phyloP scores from a whole-genome alignment of 305 asterid genomes.

The Solanum hybrid region DNA sequence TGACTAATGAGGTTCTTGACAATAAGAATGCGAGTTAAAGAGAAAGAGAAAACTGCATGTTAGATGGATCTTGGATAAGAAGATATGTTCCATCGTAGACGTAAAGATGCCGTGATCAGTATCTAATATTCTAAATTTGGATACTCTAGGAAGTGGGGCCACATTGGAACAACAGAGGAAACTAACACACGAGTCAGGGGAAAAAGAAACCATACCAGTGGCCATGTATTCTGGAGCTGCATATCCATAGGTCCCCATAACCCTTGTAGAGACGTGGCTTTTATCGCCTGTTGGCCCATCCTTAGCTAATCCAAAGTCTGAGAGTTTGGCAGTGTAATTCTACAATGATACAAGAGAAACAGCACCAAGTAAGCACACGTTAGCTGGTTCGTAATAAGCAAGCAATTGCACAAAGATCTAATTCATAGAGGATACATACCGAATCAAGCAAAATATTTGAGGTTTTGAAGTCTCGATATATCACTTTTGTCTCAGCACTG shows the following conservation, averaged over 20 bases:
- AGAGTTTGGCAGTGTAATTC: constrained; percentile 70
- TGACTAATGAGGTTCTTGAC: background rate
- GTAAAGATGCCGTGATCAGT: background rate
- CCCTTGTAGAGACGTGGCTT: constrained; percentile 49
- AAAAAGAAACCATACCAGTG: constrained; percentile 33
- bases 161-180: background rate
- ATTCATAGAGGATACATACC: constrained; percentile 20
- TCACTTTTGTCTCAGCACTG: constrained; percentile 50
- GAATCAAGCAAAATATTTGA: constrained; percentile 63
- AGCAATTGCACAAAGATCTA: background rate
- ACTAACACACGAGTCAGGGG: background rate
- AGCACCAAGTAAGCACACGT: background rate
- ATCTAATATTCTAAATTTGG: background rate
- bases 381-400: background rate
- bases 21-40: background rate
- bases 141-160: background rate
- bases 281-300: constrained; percentile 55
- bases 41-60: background rate
- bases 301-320: constrained; percentile 74
- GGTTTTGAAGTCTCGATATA: constrained; percentile 64
- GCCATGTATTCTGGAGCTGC: constrained; percentile 72
- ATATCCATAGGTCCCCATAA: constrained; percentile 61
- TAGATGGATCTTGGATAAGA: background rate
- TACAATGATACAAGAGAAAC: constrained; percentile 15
- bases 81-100: background rate